A percentile compares a stretch with the other conserved stretches of the same genome.
These are phyloP conservation scores for Globisporangium recalcitrans DNA, from an alignment of 352 stramenopile species.

Conservation along the genomic window DNA sequence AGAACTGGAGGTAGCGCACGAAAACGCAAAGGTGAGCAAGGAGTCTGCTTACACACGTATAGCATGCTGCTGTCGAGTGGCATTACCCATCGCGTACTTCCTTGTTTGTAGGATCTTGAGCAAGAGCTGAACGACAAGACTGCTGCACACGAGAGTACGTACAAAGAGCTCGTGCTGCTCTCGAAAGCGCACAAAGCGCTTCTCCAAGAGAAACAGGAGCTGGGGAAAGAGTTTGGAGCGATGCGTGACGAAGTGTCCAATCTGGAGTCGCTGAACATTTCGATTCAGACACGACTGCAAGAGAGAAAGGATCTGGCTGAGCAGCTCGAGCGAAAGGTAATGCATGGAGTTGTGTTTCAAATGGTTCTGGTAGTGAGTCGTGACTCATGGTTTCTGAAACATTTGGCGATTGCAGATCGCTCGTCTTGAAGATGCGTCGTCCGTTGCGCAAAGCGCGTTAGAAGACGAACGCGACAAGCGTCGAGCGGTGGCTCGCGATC, in stretches of 20 bases:
- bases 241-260: constrained; percentile 44
- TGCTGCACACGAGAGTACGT: constrained; percentile 55
- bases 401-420: constrained; percentile 25
- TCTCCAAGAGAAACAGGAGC: constrained; percentile 49
- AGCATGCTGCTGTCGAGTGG: not conserved
- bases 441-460: constrained; percentile 37
- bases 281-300: constrained; percentile 48
- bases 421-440: constrained; percentile 44
- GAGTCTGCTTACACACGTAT: not conserved
- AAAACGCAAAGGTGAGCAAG: constrained; percentile 41
- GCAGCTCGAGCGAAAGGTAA: constrained; percentile 66
- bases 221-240: constrained; percentile 39
- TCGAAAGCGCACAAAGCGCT: constrained; percentile 75
- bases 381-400: not conserved
- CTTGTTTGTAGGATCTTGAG: constrained; percentile 37
- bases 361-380: not conserved
- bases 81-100: not conserved
- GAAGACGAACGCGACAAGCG: constrained; percentile 65
- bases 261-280: constrained; percentile 54
- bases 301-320: constrained; percentile 62
- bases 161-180: constrained; percentile 75
- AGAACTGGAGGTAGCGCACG: constrained; percentile 44
- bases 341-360: not conserved
- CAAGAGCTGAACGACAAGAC: constrained; percentile 56
- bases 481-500: constrained; percentile 33